Evolutionary conservation across 2,329 filamentous ascomycete genomes (phyloP).

Genomic region (Cryoendolithus antarcticus): DNA sequence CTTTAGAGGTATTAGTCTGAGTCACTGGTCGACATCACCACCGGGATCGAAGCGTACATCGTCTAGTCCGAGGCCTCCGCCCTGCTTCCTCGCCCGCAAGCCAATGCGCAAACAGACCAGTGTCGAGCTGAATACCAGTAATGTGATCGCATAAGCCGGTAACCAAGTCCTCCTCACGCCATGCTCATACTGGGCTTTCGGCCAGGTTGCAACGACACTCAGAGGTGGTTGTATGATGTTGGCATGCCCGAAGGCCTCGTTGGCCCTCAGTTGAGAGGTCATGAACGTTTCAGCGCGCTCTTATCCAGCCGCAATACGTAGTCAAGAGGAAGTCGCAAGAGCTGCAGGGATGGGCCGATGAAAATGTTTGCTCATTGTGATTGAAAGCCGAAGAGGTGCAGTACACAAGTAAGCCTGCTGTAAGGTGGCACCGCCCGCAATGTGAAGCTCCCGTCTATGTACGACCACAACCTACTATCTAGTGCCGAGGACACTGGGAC

Average conservation of each 20-base stretch:
- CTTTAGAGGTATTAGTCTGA: no score
- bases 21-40: no score
- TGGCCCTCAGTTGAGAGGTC: not conserved
- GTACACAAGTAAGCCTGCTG: no score
- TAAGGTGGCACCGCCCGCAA: no score
- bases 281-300: not conserved
- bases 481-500: no score
- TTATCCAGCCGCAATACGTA: no score
- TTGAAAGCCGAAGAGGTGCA: no score
- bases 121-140: conserved; percentile 11
- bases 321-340: no score
- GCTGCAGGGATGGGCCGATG: no score
- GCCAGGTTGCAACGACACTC: conserved; percentile 2
- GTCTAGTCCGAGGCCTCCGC: conserved; percentile 9
- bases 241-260: conserved; percentile 4
- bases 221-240: conserved; percentile 1
- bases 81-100: conserved; percentile 11
- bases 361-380: no score
- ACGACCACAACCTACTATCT: no score
- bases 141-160: conserved; percentile 7
- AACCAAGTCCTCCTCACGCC: conserved; percentile 3
- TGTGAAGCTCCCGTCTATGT: no score
- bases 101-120: conserved; percentile 12
- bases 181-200: conserved; percentile 2
- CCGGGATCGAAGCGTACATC: conserved; percentile 1